Evolutionary conservation across 169 alveolate species (phyloP).

Genomic region (Plasmodium inui): DNA sequence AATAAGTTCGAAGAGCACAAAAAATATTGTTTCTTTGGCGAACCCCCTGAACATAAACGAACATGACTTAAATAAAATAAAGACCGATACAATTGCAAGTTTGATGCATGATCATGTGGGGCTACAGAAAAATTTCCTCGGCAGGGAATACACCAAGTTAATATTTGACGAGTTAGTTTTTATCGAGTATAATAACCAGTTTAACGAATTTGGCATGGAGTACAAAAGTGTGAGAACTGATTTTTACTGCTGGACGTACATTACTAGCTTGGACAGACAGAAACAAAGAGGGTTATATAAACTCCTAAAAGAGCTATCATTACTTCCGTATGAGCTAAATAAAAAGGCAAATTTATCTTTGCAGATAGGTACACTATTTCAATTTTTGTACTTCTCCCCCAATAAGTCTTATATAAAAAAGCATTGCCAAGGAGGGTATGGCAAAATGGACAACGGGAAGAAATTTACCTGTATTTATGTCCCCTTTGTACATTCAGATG

Average conservation of each 20-base stretch:
- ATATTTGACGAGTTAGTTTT: conserved; percentile 57
- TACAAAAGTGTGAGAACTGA: conserved; percentile 64
- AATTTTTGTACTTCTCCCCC: conserved; percentile 63
- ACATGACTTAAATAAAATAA: conserved; percentile 50
- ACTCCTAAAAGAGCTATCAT: conserved; percentile 58
- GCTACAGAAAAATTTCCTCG: conserved; percentile 60
- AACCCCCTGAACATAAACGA: conserved; percentile 70
- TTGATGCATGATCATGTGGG: conserved; percentile 62
- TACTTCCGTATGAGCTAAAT: conserved; percentile 72
- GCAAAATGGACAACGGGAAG: conserved; percentile 44
- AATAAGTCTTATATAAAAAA: conserved; percentile 72
- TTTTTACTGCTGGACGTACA: conserved; percentile 76
- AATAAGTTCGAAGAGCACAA: conserved; percentile 59
- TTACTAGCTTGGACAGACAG: conserved; percentile 67
- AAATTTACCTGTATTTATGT: conserved; percentile 63
- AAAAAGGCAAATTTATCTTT: conserved; percentile 75
- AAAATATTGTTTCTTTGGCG: conserved; percentile 61
- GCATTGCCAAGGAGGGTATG: conserved; percentile 74
- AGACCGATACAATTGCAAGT: conserved; percentile 56
- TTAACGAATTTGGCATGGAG: conserved; percentile 66
- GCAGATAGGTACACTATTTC: conserved; percentile 73
- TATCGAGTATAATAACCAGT: conserved; percentile 74
- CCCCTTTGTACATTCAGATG: conserved; percentile 31
- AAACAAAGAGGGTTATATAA: conserved; percentile 72
- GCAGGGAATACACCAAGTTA: conserved; percentile 31